Conservation (phyloP, 179 eudicot species). For the Sideroxylon spinosum region DNA sequence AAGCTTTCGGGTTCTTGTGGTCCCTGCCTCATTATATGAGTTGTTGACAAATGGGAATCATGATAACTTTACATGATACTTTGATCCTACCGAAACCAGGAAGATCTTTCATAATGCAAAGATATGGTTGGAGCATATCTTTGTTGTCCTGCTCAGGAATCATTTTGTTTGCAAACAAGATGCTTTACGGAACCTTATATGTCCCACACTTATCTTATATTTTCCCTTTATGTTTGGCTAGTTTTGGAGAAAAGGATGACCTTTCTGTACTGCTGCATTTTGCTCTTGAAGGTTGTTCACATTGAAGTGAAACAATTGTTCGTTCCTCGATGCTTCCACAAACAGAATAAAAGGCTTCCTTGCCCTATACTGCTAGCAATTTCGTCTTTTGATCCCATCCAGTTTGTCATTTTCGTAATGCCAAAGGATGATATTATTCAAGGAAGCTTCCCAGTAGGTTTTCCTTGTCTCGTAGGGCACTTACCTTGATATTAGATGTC, state of each 20-base stretch:
- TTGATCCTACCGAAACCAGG: not conserved
- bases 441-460: slow-evolving; percentile 15
- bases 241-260: not conserved
- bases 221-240: not conserved
- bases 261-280: not conserved
- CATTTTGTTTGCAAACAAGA: not conserved
- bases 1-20: not conserved
- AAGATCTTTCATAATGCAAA: not conserved
- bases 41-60: not conserved
- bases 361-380: not conserved
- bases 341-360: slow-evolving; percentile 2
- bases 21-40: not conserved
- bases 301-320: not conserved
- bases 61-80: not conserved
- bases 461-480: slow-evolving; percentile 1
- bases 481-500: slow-evolving; percentile 8
- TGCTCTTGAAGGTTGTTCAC: not conserved
- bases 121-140: not conserved
- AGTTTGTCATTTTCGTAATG: slow-evolving; percentile 12
- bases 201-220: not conserved
- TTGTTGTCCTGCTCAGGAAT: not conserved
- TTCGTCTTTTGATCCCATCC: not conserved
- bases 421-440: not conserved
- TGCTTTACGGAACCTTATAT: not conserved
- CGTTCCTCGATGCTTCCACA: not conserved